Evolutionary conservation across 306 rosid genomes (phyloP), one percentile per base, ranked within the genome.

Genomic region (Pterocarpus santalinus): DNA sequence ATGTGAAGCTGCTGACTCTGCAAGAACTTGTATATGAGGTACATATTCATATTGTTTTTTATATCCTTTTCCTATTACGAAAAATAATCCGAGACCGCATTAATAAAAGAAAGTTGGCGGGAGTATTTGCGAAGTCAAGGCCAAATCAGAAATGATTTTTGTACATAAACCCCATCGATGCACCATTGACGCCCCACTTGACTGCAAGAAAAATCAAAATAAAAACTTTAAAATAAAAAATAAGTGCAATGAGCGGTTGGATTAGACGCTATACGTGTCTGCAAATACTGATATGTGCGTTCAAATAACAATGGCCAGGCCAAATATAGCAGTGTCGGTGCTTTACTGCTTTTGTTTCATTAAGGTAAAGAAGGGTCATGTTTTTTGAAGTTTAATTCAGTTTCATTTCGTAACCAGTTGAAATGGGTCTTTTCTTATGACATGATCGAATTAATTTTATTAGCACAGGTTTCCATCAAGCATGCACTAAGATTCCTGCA

Each of bases 321-420:
- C 77, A 53, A 35, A n/a, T 28, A 12, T 22, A 16, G 38, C 58
- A 38, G 38, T 74, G 78, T 74, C 69, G 69, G 78, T 58, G 78
- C 52, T 22, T 22, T 22, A 22, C 28, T 22, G 28, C 28, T 35
- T 1, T 53, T 65, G 13, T 39, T 65, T 16, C 14, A 0, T 69
- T 15, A 14, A n/a, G 7, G 10, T 4, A n/a, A n/a, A 33, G 7
- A 14, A 15, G 1, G 5, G 5, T 38, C 71, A 5, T 4, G 1
- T 5, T 36, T 7, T 15, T 15, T 3, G 13, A 7, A 0, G 9
- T 63, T 34, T 13, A 9, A 63, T 34, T 56, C n/a, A 11, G 1
- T 11, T 49, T 2, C 55, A 8, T 44, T 44, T 2, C 2, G 7
- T 51, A 51, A 51, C 6, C 7, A 14, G 17, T 4, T 15, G 7